These are phyloP conservation scores for Aspergillus pseudoviridinutans DNA, from an alignment of 2,329 filamentous ascomycete species.

Conservation along the genomic window DNA sequence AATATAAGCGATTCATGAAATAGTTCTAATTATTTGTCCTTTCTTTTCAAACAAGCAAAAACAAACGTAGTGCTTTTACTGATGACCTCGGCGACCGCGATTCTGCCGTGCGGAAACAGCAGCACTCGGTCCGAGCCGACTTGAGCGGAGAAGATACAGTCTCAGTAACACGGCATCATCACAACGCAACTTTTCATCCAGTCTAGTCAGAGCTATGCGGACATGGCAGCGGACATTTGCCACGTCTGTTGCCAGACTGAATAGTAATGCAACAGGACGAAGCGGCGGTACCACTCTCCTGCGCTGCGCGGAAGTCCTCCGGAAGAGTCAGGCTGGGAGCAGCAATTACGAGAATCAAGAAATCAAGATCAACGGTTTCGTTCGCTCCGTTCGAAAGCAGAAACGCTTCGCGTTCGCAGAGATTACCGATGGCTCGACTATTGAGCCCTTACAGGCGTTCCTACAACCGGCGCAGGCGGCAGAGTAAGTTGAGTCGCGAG, in stretches of 20 bases:
- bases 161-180: constrained; percentile 2
- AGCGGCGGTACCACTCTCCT: constrained; percentile 19
- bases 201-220: constrained; percentile 29
- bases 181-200: constrained; percentile 8
- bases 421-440: constrained; percentile 80
- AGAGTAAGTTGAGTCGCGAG: constrained; percentile 54
- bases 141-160: neutral
- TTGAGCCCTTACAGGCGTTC: constrained; percentile 75
- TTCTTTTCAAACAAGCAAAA: no score
- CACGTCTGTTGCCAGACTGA: constrained; percentile 33
- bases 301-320: constrained; percentile 39
- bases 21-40: no score
- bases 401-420: constrained; percentile 80
- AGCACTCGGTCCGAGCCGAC: neutral
- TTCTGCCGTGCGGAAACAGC: constrained; percentile 1
- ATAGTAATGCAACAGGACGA: constrained; percentile 16
- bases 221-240: constrained; percentile 38
- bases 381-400: constrained; percentile 81
- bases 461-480: constrained; percentile 67
- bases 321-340: constrained; percentile 23
- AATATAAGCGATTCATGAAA: neutral
- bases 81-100: neutral
- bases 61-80: no score
- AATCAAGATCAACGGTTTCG: constrained; percentile 68
- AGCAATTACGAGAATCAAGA: constrained; percentile 34